Base-by-base conservation (phyloP, 2,329 filamentous ascomycete species). In the Aspergillus aculeatus region DNA sequence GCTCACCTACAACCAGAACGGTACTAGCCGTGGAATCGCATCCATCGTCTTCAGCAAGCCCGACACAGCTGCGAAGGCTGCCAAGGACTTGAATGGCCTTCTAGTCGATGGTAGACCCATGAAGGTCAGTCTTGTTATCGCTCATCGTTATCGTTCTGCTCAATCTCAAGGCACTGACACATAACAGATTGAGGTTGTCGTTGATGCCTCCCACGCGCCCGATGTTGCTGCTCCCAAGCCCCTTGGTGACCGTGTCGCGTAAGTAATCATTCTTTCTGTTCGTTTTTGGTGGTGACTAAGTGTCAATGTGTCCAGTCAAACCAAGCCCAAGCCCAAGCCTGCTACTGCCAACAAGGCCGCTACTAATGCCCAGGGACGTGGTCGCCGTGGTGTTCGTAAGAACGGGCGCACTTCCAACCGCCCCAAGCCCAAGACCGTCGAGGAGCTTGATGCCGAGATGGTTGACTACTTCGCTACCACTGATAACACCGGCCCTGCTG, bases 391-490 rank as follows among this genome's bases (percentile, higher is more conserved):
- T 63, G 81, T 78, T 49, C 80, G 79, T 61, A 81, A 83, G 59
- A 81, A 81, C 63, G 81, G 77, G 56, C 87, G 87, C 67, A 81
- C 38, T 19, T 3, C 83, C 65, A 89, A 69, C 83, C 89, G 67
- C 80, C 87, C 71, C 82, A 96, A 86, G 78, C 79, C 83, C 81
- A 98, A 98, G 90, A 96, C 92, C 0, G 87, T 89, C 1, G 94
- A 96, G 75, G 93, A 99, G 80, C 87, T 99, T 26, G 95, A 99
- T 75, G 92, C 91, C 4, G 95, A 99, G 77, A 99, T 99, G 95
- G 88, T 87, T 21, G 95, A 98, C 77, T 99, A 99, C 81, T 98
- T 96, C 47, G 50, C 57, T 74, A 74, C 75, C 31, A 79, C 81
- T 66, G 76, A 73, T 55, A 72, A 71, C 32, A 65, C 68, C 26